Evolutionary conservation across 2,329 filamentous ascomycete species (phyloP).

Genomic region (Paramyrothecium roridum): DNA sequence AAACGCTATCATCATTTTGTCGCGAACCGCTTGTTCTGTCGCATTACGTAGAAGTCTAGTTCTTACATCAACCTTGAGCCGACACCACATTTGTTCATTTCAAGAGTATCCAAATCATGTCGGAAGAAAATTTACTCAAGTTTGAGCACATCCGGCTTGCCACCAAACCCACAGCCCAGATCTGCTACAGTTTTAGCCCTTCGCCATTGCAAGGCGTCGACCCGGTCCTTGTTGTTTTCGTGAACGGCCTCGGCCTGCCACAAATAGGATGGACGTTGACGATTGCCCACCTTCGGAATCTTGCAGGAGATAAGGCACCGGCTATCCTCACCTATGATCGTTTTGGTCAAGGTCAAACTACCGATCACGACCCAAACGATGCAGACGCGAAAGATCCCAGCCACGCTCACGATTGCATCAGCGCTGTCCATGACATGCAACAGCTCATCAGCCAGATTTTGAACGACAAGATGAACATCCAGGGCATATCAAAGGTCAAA

Average conservation of each 20-base stretch:
- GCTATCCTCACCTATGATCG: constrained; percentile 54
- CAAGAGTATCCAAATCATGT: too few species aligned
- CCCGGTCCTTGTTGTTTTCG: constrained; percentile 13
- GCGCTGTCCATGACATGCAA: constrained; percentile 21
- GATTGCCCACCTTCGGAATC: constrained; percentile 5
- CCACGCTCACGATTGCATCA: constrained; percentile 44
- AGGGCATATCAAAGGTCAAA: background rate
- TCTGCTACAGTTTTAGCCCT: constrained; percentile 12
- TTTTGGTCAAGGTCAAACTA: constrained; percentile 49
- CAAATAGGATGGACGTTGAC: constrained; percentile 11
- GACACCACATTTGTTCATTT: too few species aligned
- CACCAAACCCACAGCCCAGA: constrained; percentile 12
- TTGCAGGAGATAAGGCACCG: constrained; percentile 14
- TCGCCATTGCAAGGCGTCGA: background rate
- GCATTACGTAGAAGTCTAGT: too few species aligned
- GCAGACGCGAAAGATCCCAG: constrained; percentile 23
- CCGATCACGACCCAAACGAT: constrained; percentile 43
- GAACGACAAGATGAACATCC: background rate
- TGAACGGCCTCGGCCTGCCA: constrained; percentile 17
- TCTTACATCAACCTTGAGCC: too few species aligned
- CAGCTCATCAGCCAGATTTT: constrained; percentile 9
- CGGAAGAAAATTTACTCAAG: too few species aligned
- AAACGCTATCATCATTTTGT: too few species aligned
- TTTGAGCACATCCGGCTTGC: constrained; percentile 6
- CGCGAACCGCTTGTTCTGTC: too few species aligned